These are phyloP conservation scores for Sporothrix variecibatus DNA, from an alignment of 2,329 filamentous ascomycete genomes.

Conservation along the genomic window DNA sequence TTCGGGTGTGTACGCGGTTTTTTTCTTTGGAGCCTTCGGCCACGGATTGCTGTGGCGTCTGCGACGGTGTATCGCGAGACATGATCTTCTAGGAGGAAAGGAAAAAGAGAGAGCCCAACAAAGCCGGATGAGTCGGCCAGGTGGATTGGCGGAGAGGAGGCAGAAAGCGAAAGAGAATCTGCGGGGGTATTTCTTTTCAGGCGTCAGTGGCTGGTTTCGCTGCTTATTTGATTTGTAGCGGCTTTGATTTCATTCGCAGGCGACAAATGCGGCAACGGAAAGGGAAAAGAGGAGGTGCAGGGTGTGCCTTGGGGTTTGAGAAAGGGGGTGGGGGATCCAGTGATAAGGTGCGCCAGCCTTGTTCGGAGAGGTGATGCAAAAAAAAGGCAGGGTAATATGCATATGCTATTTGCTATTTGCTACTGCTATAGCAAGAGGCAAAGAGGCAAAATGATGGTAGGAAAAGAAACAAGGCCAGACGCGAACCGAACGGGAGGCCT, in stretches of 20 bases:
- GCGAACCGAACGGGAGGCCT: neutral
- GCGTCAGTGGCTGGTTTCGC: slow-evolving; percentile 20
- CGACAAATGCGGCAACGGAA: neutral
- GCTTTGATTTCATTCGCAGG: neutral
- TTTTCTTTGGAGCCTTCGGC: slow-evolving; percentile 49
- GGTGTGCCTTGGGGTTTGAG: neutral
- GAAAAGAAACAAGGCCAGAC: neutral
- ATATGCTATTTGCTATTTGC: neutral
- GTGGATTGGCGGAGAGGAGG: slow-evolving; percentile 3
- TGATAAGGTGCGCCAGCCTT: slow-evolving; percentile 20
- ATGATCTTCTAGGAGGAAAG: slow-evolving; percentile 31
- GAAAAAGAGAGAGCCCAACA: slow-evolving; percentile 20
- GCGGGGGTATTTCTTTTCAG: slow-evolving; percentile 16
- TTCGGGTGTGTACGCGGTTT: slow-evolving; percentile 45
- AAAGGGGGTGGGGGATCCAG: slow-evolving; percentile 5
- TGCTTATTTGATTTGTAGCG: slow-evolving; percentile 1
- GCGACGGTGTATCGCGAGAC: slow-evolving; percentile 41
- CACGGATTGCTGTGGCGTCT: slow-evolving; percentile 36
- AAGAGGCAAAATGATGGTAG: neutral
- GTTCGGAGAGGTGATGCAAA: neutral
- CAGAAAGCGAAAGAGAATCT: neutral
- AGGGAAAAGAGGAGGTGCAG: slow-evolving; percentile 10
- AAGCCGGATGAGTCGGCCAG: slow-evolving; percentile 21
- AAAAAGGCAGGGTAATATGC: neutral
- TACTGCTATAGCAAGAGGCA: neutral